Evolutionary conservation across 129 eudicot genomes (phyloP).

Genomic region (Kitagawia praeruptora): DNA sequence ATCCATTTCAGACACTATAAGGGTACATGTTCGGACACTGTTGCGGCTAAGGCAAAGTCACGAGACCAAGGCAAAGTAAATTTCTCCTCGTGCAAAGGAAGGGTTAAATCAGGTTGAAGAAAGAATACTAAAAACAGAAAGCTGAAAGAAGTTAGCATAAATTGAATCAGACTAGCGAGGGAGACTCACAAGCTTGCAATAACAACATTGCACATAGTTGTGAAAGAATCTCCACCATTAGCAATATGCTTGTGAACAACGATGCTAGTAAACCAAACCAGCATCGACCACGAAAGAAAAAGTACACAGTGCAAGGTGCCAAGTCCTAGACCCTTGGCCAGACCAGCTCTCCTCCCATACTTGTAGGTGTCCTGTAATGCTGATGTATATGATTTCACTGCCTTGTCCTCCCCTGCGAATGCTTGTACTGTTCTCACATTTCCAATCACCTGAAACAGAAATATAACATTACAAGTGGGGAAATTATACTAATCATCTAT

Average conservation of each 20-base stretch:
- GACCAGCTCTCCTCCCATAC: slow-evolving; percentile 83
- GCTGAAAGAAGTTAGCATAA: neutral
- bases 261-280: slow-evolving; percentile 93
- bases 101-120: neutral
- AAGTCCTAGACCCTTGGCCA: slow-evolving; percentile 93
- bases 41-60: neutral
- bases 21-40: neutral
- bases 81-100: neutral
- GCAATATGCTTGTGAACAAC: slow-evolving; percentile 87
- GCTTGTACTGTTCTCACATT: slow-evolving; percentile 99
- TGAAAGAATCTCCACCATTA: slow-evolving; percentile 95
- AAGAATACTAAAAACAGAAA: neutral
- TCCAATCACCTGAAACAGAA: slow-evolving; percentile 61
- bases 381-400: slow-evolving; percentile 60
- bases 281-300: slow-evolving; percentile 94
- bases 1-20: neutral
- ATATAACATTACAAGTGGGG: neutral
- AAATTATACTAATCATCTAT: neutral
- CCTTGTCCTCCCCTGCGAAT: slow-evolving; percentile 89
- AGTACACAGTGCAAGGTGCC: slow-evolving; percentile 87
- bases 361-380: slow-evolving; percentile 64
- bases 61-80: neutral
- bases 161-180: neutral
- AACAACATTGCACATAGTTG: slow-evolving; percentile 99
- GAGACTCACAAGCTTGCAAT: slow-evolving; percentile 94